Evolutionary conservation across 331 rosid genomes (phyloP).

Genomic region (Pyracantha coccinea): DNA sequence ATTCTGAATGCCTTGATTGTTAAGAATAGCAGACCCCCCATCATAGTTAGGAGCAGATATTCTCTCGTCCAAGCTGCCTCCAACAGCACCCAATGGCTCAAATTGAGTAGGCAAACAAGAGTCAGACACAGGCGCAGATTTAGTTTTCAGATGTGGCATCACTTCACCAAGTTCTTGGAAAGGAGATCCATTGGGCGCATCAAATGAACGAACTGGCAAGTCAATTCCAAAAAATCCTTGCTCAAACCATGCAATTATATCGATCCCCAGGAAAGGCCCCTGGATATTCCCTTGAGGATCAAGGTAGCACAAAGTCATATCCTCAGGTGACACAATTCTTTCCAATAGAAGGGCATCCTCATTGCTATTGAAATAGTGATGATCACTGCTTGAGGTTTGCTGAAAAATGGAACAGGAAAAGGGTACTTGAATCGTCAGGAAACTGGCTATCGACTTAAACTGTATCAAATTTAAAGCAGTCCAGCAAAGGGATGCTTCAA

Average conservation of each 20-base stretch:
- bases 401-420: constrained; percentile 27
- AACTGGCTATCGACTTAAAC: constrained; percentile 21
- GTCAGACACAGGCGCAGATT: constrained; percentile 26
- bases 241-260: constrained; percentile 63
- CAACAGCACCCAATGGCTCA: constrained; percentile 31
- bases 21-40: constrained; percentile 25
- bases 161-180: constrained; percentile 55
- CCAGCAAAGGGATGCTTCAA: constrained; percentile 29
- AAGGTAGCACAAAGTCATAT: constrained; percentile 59
- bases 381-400: constrained; percentile 27
- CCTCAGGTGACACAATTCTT: constrained; percentile 38
- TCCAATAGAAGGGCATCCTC: constrained; percentile 22
- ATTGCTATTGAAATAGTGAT: constrained; percentile 25
- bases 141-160: constrained; percentile 52
- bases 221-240: constrained; percentile 59
- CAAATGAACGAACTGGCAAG: constrained; percentile 48
- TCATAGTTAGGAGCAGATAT: constrained; percentile 24
- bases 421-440: constrained; percentile 30
- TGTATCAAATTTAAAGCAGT: constrained; percentile 18
- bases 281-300: constrained; percentile 63
- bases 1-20: constrained; percentile 31
- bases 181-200: constrained; percentile 51
- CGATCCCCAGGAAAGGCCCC: constrained; percentile 70
- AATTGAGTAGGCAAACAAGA: constrained; percentile 28
- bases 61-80: constrained; percentile 28